Evolutionary conservation across 192 early-diverging fungal genomes (phyloP).

Genomic region (Entrophospora sp.): DNA sequence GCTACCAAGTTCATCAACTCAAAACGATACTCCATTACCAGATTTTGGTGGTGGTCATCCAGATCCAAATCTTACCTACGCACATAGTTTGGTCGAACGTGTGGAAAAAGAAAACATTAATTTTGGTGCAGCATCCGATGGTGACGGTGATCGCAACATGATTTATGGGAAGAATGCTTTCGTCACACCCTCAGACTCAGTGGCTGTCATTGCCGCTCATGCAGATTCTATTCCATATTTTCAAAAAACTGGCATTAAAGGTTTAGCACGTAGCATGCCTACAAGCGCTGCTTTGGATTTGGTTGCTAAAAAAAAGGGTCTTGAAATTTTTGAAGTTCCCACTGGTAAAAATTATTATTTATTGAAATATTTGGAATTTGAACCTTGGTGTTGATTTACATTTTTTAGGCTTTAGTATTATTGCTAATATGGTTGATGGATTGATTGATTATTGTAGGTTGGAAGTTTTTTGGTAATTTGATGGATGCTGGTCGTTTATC

Average conservation of each 20-base stretch:
- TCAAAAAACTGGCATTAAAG: constrained; percentile 68
- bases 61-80: constrained; percentile 97
- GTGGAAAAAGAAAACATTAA: constrained; percentile 70
- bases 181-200: constrained; percentile 94
- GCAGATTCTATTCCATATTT: constrained; percentile 92
- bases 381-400: no score
- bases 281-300: constrained; percentile 83
- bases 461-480: constrained; percentile 98
- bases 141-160: constrained; percentile 98
- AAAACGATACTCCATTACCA: constrained; percentile 68
- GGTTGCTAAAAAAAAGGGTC: constrained; percentile 75
- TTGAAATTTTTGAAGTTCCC: constrained; percentile 81
- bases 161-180: constrained; percentile 92
- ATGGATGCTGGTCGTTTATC: constrained; percentile 93
- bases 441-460: constrained; percentile 33
- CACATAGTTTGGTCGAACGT: constrained; percentile 83
- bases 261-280: constrained; percentile 94
- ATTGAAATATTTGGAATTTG: constrained; percentile 96
- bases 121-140: constrained; percentile 95
- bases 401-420: no score
- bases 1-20: constrained; percentile 65
- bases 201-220: constrained; percentile 91
- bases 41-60: constrained; percentile 97
- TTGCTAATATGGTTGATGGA: no score
- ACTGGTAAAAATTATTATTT: constrained; percentile 42